Percentiles rank a stretch among this genome's conserved stretches.
Evolutionary conservation across 192 early-diverging fungal species (phyloP).

Genomic region (Obelidium mucronatum): DNA sequence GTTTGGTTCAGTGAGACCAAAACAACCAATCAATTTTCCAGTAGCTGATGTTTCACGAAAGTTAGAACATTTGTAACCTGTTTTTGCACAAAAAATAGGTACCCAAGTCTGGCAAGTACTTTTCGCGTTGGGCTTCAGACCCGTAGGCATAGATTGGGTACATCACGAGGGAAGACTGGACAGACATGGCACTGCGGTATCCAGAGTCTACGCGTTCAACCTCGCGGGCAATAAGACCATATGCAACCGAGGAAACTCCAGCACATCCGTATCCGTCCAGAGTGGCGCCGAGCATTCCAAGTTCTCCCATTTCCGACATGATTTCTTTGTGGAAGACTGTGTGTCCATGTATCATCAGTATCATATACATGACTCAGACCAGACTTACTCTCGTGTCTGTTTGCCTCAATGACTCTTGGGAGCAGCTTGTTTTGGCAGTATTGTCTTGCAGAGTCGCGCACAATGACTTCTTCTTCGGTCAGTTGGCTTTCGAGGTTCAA

Average conservation of each 20-base stretch:
- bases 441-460: constrained; percentile 81
- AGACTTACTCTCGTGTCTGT: constrained; percentile 80
- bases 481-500: constrained; percentile 82
- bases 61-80: background rate
- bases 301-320: constrained; percentile 90
- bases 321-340: constrained; percentile 88
- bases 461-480: constrained; percentile 88
- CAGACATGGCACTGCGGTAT: constrained; percentile 98
- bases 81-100: constrained; percentile 21
- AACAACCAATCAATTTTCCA: constrained; percentile 88
- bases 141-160: constrained; percentile 97
- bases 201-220: constrained; percentile 95
- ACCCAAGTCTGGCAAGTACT: constrained; percentile 89
- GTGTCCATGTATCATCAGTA: background rate
- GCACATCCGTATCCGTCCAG: constrained; percentile 97
- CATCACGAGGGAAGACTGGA: constrained; percentile 99
- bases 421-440: constrained; percentile 92
- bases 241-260: constrained; percentile 96
- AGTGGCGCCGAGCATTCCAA: constrained; percentile 92
- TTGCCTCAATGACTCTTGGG: constrained; percentile 84
- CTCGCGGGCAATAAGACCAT: constrained; percentile 95
- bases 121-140: constrained; percentile 84
- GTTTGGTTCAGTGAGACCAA: constrained; percentile 98
- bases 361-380: background rate
- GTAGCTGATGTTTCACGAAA: constrained; percentile 60